phyloP scores from a whole-genome alignment of 139 green algal genomes.

The Coelastrella sp. region DNA sequence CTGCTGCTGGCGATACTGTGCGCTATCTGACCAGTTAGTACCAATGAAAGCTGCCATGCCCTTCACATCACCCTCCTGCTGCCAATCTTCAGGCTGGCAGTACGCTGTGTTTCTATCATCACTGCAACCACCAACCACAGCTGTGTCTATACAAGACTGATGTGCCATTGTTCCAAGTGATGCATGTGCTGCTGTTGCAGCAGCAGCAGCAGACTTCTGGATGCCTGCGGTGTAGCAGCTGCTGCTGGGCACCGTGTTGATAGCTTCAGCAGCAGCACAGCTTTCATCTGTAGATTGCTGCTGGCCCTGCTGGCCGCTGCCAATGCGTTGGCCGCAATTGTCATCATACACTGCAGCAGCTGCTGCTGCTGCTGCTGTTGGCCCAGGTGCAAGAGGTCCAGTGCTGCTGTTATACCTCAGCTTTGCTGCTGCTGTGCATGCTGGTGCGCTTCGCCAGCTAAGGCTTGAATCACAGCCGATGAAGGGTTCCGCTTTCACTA shows the following conservation, averaged over 20 bases:
- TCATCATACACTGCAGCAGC: too few species aligned
- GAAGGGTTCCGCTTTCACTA: too few species aligned
- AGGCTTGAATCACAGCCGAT: constrained; percentile 7
- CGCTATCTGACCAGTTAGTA: background rate
- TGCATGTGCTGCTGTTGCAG: too few species aligned
- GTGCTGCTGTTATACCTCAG: background rate
- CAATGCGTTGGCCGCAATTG: background rate
- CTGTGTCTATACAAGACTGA: background rate
- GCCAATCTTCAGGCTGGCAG: background rate
- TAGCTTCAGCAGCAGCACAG: too few species aligned
- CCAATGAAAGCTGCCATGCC: too few species aligned
- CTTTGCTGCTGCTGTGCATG: background rate
- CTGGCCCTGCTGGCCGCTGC: background rate
- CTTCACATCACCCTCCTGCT: too few species aligned
- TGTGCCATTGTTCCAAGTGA: constrained; percentile 8
- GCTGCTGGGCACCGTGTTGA: too few species aligned
- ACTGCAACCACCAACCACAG: too few species aligned
- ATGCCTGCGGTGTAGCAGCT: background rate
- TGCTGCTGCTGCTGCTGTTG: background rate
- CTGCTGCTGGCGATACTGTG: constrained; percentile 1
- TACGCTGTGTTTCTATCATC: too few species aligned
- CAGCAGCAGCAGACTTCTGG: background rate
- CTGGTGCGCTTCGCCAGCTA: background rate
- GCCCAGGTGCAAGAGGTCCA: background rate
- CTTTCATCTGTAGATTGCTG: too few species aligned